Evolutionary conservation across 2,329 filamentous ascomycete genomes (phyloP).

Genomic region (Zarea fungicola): DNA sequence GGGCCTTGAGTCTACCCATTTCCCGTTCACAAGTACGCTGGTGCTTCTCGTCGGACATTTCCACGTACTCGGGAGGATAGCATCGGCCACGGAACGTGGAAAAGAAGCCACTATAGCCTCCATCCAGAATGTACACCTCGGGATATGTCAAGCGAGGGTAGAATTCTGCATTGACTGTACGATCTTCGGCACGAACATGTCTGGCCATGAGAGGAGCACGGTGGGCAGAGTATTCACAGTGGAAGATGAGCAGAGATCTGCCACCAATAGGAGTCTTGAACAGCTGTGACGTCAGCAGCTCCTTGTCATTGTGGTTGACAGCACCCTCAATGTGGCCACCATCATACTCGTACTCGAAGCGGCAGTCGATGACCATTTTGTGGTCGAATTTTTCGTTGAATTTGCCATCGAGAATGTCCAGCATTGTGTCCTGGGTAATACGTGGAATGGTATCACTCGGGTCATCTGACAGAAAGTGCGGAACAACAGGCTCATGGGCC

Average conservation of each 20-base stretch:
- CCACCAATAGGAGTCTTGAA: conserved; percentile 64
- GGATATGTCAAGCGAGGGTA: conserved; percentile 92
- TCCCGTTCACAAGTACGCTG: conserved; percentile 90
- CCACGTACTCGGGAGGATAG: conserved; percentile 91
- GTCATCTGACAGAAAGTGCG: conserved; percentile 76
- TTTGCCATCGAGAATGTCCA: conserved; percentile 82
- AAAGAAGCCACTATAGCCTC: conserved; percentile 94
- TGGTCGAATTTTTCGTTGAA: conserved; percentile 72
- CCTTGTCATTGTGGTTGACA: conserved; percentile 96
- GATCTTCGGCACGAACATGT: conserved; percentile 84
- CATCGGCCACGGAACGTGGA: conserved; percentile 71
- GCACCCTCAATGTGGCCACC: conserved; percentile 92
- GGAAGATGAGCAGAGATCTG: conserved; percentile 80
- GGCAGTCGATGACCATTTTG: conserved; percentile 87
- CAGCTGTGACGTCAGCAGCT: conserved; percentile 71
- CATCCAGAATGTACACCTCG: conserved; percentile 94
- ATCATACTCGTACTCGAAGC: conserved; percentile 98
- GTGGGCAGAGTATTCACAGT: conserved; percentile 98
- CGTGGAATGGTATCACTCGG: conserved; percentile 82
- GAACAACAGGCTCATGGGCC: conserved; percentile 65
- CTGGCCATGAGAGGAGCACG: conserved; percentile 95
- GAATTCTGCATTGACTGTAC: conserved; percentile 73
- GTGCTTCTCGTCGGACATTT: conserved; percentile 92
- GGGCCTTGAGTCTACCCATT: conserved; percentile 86
- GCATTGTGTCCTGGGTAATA: conserved; percentile 74